Evolutionary conservation across 2,329 filamentous ascomycete species (phyloP), one percentile per base, ranked within the genome.

Genomic region (Passalora sequoiae): DNA sequence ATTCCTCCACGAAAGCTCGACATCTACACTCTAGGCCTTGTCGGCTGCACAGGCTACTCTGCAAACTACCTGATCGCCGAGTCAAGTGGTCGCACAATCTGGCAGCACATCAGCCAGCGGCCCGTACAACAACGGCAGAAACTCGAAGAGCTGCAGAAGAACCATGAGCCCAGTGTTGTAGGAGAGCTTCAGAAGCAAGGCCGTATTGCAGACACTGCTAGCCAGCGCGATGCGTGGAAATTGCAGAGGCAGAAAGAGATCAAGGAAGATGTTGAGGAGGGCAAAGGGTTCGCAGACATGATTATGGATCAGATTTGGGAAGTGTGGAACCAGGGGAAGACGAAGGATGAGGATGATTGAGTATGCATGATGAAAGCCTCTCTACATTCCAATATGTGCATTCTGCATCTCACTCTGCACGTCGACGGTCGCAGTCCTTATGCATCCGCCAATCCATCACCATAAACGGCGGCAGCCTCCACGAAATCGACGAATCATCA

Each of bases 1-100:
- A 63, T 82, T 7, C 79, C 79, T 7, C 79, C 79, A 1, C 75
- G 79, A 33, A 81, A 81, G 62, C 62, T 83, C 38, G 78, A 82
- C 57, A 56, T 76, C 40, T 81, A 78, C 64, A 81, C 78, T 13
- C 68, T 78, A 53, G 68, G 67, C 0, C 70, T 82, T 6, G 62
- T 69, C 30, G 61, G 68, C 20, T 69, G 69, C 2, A 76, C 72
- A 53, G 61, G 71, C 44, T 64, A 71, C 24, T 73, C 70, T 6
- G 70, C 71, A 7, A 71, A 75, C 56, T 69, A 77, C 50, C 62
- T 78, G 3, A 57, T 63, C 10, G 63, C 63, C 28, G 63, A 69
- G 37, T 47, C 49, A 12, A 60, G 51, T 17, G 58, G 58, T 13
- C 48, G 54, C 21, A 54, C 54, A 10, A 55, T 63, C 22, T 59